Evolutionary conservation across 495 filamentous ascomycete genomes (phyloP).

Genomic region (Neurospora cerealis): DNA sequence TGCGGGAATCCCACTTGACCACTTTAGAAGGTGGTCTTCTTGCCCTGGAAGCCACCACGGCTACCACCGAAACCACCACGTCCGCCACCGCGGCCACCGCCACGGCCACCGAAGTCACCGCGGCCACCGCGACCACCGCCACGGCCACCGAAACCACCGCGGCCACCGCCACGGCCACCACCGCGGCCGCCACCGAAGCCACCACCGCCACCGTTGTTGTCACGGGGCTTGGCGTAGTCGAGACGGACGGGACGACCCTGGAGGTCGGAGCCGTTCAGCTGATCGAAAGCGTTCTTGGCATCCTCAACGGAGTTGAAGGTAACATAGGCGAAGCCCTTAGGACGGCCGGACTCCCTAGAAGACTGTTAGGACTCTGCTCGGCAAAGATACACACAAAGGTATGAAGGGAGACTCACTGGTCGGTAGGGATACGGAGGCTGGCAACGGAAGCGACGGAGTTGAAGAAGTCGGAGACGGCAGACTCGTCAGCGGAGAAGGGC

Average conservation of each 20-base stretch:
- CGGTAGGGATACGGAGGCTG: conserved; percentile 81
- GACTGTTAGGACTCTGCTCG: conserved; percentile 25
- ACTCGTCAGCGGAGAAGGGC: conserved; percentile 72
- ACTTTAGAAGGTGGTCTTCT: conserved; percentile 80
- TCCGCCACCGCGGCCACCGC: conserved; percentile 36
- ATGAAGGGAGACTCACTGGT: conserved; percentile 42
- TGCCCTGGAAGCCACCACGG: conserved; percentile 60
- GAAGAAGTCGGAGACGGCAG: conserved; percentile 65
- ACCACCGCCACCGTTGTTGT: conserved; percentile 46
- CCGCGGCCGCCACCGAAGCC: conserved; percentile 35
- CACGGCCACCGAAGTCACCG: conserved; percentile 39
- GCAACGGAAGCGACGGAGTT: conserved; percentile 57
- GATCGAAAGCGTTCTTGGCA: conserved; percentile 63
- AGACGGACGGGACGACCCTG: conserved; percentile 72
- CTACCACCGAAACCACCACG: conserved; percentile 28
- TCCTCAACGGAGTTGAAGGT: conserved; percentile 77
- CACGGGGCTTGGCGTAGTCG: conserved; percentile 77
- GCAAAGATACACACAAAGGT: background rate
- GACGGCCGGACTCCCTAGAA: conserved; percentile 62
- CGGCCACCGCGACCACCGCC: conserved; percentile 45
- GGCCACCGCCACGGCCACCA: conserved; percentile 38
- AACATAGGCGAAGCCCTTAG: conserved; percentile 94
- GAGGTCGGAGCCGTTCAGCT: conserved; percentile 66
- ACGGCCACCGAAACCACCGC: conserved; percentile 41
- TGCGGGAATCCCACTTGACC: conserved; percentile 12